phyloP scores from a whole-genome alignment of 2,329 filamentous ascomycete genomes.

The Graphilbum fragrans region DNA sequence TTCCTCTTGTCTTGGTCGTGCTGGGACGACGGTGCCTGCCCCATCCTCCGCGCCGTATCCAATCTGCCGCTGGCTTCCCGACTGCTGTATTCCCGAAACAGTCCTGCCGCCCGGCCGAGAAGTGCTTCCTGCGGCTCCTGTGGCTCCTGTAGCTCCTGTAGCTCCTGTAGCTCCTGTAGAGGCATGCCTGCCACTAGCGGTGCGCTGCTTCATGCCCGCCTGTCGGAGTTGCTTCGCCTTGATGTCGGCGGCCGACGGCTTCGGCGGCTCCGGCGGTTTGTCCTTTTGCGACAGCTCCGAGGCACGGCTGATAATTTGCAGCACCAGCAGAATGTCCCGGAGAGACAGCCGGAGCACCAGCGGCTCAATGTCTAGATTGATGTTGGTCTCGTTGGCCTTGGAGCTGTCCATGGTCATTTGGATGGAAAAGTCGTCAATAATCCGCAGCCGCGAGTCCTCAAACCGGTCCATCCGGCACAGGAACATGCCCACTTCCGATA shows the following conservation, averaged over 20 bases:
- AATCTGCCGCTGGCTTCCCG: slow-evolving; percentile 2
- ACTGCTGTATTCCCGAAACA: no score
- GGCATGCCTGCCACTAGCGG: slow-evolving; percentile 42
- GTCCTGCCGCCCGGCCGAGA: no score
- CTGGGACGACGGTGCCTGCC: slow-evolving; percentile 9
- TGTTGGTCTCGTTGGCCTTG: slow-evolving; percentile 53
- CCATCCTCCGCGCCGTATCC: not conserved
- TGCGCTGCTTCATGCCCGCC: slow-evolving; percentile 38
- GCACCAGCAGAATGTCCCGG: slow-evolving; percentile 84
- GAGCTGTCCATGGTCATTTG: slow-evolving; percentile 75
- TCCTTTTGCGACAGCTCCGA: slow-evolving; percentile 65
- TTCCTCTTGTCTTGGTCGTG: slow-evolving; percentile 43
- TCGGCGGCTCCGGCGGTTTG: slow-evolving; percentile 32
- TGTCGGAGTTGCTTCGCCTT: slow-evolving; percentile 43
- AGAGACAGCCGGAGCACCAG: slow-evolving; percentile 82
- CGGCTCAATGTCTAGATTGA: slow-evolving; percentile 81
- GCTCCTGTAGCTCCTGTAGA: slow-evolving; percentile 34
- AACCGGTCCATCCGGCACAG: slow-evolving; percentile 97
- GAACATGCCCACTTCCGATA: slow-evolving; percentile 95
- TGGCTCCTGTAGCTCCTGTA: slow-evolving; percentile 9
- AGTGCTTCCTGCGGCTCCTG: not conserved
- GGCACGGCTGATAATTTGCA: slow-evolving; percentile 85
- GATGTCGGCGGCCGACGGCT: slow-evolving; percentile 31
- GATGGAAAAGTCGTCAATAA: slow-evolving; percentile 92
- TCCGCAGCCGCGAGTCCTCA: slow-evolving; percentile 77